A percentile compares a stretch with the other conserved stretches of the same genome.
These are phyloP conservation scores for Thermothielavioides terrestris DNA, from an alignment of 495 filamentous ascomycete genomes.

Conservation along the genomic window DNA sequence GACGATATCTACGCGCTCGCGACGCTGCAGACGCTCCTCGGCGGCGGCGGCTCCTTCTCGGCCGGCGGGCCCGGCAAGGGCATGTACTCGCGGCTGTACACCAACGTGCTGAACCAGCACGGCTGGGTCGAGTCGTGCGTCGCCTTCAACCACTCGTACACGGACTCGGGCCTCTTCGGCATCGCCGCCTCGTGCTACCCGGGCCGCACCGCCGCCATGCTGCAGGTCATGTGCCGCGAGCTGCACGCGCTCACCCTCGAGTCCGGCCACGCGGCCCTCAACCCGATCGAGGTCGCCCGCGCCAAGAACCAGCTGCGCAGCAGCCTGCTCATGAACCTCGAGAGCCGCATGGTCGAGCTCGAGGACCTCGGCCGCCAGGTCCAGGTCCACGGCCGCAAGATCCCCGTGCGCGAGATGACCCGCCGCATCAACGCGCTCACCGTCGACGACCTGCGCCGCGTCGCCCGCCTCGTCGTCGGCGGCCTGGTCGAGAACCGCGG, in stretches of 20 bases:
- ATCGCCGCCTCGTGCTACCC: conserved; percentile 82
- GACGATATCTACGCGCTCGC: conserved; percentile 94
- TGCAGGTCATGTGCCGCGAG: conserved; percentile 90
- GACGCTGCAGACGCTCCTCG: conserved; percentile 92
- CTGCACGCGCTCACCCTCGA: conserved; percentile 69
- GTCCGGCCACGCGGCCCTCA: conserved; percentile 58
- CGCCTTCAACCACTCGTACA: conserved; percentile 95
- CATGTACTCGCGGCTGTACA: conserved; percentile 97
- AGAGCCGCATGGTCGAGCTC: conserved; percentile 95
- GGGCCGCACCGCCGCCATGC: conserved; percentile 62
- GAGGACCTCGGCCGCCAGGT: conserved; percentile 95
- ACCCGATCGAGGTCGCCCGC: conserved; percentile 73
- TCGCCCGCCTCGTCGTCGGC: conserved; percentile 71
- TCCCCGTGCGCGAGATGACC: conserved; percentile 91
- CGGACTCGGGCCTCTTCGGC: conserved; percentile 88
- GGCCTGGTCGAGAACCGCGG: conserved; percentile 70
- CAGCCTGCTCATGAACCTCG: conserved; percentile 92
- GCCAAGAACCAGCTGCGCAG: conserved; percentile 96
- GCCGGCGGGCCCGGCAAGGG: conserved; percentile 96
- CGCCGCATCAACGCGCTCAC: conserved; percentile 72
- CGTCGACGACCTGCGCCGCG: conserved; percentile 70
- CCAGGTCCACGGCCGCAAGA: conserved; percentile 86
- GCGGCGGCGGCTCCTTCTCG: conserved; percentile 94
- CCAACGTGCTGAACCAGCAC: conserved; percentile 94
- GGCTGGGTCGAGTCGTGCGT: conserved; percentile 93